Evolutionary conservation across 768 basidiomycete genomes (phyloP).

Genomic region (Trametes elegans): DNA sequence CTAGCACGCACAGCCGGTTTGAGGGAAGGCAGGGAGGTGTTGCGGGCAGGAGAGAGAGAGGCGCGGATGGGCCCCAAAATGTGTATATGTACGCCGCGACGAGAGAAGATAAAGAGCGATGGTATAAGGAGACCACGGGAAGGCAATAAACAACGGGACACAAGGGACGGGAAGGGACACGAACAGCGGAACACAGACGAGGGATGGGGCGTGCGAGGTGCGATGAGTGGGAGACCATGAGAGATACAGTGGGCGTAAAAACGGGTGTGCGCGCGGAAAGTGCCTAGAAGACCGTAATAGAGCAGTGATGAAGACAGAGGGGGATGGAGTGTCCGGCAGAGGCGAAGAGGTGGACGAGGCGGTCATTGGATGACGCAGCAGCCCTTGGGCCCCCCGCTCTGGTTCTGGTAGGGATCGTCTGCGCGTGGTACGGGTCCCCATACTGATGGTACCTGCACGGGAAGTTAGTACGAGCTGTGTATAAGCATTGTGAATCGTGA

Average conservation of each 20-base stretch:
- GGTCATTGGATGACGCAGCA: slow-evolving; percentile 32
- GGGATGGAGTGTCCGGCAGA: neutral
- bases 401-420: slow-evolving; percentile 92
- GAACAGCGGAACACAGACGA: neutral
- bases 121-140: slow-evolving; percentile 23
- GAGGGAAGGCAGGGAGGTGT: too few relatives aligned
- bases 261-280: slow-evolving; percentile 1
- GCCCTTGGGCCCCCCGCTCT: slow-evolving; percentile 34
- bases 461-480: slow-evolving; percentile 4
- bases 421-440: slow-evolving; percentile 91
- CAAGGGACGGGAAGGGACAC: neutral
- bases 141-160: slow-evolving; percentile 14
- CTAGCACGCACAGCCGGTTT: too few relatives aligned
- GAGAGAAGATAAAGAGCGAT: slow-evolving; percentile 25
- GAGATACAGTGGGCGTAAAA: slow-evolving; percentile 5
- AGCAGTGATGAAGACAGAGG: slow-evolving; percentile 2
- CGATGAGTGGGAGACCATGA: neutral
- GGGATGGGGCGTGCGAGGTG: slow-evolving; percentile 1
- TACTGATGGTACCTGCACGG: slow-evolving; percentile 76
- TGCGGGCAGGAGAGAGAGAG: neutral
- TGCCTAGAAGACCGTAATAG: slow-evolving; percentile 6
- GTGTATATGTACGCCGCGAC: too few relatives aligned
- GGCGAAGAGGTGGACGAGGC: slow-evolving; percentile 4
- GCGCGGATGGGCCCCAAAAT: neutral
- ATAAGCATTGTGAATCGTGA: neutral